These are phyloP conservation scores for Lactarius vividus DNA, from an alignment of 768 basidiomycete species.

Conservation along the genomic window DNA sequence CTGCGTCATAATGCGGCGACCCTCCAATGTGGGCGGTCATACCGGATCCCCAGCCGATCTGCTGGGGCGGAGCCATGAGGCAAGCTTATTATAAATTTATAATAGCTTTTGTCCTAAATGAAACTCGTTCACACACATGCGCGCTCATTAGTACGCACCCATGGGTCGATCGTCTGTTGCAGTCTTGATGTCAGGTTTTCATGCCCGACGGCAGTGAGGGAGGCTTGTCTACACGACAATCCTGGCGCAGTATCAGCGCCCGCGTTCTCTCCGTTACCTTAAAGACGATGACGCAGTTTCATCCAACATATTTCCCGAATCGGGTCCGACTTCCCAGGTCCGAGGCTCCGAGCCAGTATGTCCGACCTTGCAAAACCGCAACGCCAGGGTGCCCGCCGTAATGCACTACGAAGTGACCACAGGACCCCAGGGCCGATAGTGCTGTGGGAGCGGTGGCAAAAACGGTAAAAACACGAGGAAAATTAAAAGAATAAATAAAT, in stretches of 20 bases:
- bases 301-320: background rate
- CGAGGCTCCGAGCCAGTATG: background rate
- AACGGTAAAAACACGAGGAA: background rate
- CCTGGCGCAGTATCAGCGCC: background rate
- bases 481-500: background rate
- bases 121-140: background rate
- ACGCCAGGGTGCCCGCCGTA: background rate
- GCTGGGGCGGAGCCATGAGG: constrained; percentile 4
- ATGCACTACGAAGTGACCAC: background rate
- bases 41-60: constrained; percentile 5
- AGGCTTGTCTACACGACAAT: background rate
- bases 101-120: constrained; percentile 1
- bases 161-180: background rate
- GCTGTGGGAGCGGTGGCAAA: background rate
- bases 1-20: background rate
- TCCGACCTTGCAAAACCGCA: background rate
- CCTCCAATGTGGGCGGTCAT: background rate
- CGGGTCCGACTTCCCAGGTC: background rate
- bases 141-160: background rate
- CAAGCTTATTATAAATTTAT: background rate
- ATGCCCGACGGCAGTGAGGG: background rate
- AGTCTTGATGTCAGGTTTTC: background rate
- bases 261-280: constrained; percentile 2
- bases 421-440: background rate
- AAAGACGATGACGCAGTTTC: constrained; percentile 5